These are phyloP conservation scores for Cercospora sp. DNA, from an alignment of 2,329 filamentous ascomycete genomes.

Conservation along the genomic window DNA sequence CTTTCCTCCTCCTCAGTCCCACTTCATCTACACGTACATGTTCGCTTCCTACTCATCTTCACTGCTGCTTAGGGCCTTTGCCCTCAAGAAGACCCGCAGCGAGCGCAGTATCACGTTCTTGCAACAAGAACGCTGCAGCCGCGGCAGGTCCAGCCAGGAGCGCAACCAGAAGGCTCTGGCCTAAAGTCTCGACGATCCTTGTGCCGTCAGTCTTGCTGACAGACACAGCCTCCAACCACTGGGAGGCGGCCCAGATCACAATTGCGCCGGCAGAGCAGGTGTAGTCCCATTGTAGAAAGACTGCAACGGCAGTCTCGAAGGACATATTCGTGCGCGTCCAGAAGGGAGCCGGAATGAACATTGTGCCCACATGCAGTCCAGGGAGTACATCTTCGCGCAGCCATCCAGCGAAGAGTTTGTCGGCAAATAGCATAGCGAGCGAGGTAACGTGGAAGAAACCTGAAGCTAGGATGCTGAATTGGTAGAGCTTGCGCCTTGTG, in stretches of 20 bases:
- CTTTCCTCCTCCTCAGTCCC: neutral
- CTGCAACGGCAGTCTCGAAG: constrained; percentile 25
- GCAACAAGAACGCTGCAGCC: constrained; percentile 29
- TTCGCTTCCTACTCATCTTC: neutral
- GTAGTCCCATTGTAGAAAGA: constrained; percentile 32
- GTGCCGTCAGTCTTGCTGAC: constrained; percentile 2
- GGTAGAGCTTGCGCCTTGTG: constrained; percentile 23
- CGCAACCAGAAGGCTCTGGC: constrained; percentile 19
- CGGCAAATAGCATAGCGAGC: constrained; percentile 20
- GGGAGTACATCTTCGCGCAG: constrained; percentile 19
- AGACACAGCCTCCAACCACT: constrained; percentile 22
- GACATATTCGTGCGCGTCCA: constrained; percentile 17
- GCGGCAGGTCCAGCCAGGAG: constrained; percentile 28
- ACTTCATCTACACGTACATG: neutral
- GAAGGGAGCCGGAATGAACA: constrained; percentile 26
- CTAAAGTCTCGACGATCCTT: constrained; percentile 9
- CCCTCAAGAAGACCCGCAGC: constrained; percentile 2
- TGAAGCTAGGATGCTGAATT: constrained; percentile 29
- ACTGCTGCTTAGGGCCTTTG: constrained; percentile 12
- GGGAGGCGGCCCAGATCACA: constrained; percentile 24
- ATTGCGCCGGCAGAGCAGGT: constrained; percentile 25
- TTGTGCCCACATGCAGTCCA: constrained; percentile 16
- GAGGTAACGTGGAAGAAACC: constrained; percentile 28
- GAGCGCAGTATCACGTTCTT: constrained; percentile 26
- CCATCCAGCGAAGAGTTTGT: constrained; percentile 21